Conservation (phyloP, 495 filamentous ascomycete species). For the Hypoxylon crocopeplum region DNA sequence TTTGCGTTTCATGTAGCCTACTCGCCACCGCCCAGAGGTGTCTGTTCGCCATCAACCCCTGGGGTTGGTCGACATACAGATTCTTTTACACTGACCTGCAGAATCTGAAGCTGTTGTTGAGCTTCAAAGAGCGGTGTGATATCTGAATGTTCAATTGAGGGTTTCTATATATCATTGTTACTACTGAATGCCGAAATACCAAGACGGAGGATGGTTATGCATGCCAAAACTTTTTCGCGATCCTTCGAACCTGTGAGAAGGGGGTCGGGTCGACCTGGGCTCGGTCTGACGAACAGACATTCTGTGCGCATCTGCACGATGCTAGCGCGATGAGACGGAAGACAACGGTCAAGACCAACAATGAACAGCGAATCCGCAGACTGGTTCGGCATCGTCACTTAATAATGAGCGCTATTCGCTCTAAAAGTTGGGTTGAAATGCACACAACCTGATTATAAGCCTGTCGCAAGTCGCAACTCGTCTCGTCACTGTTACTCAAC, state of each 20-base stretch:
- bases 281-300: slow-evolving; percentile 19
- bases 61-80: slow-evolving; percentile 22
- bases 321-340: slow-evolving; percentile 17
- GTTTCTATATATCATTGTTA: neutral
- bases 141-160: slow-evolving; percentile 17
- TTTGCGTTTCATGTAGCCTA: slow-evolving; percentile 33
- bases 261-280: neutral
- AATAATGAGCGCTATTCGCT: too few species aligned
- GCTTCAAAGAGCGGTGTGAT: slow-evolving; percentile 23
- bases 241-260: slow-evolving; percentile 12
- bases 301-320: slow-evolving; percentile 24
- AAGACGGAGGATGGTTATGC: neutral
- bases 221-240: neutral
- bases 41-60: slow-evolving; percentile 35
- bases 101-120: slow-evolving; percentile 6
- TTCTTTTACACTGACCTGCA: slow-evolving; percentile 22
- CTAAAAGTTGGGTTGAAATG: slow-evolving; percentile 10
- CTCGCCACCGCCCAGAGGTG: slow-evolving; percentile 29
- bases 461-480: slow-evolving; percentile 10
- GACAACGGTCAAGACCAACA: neutral
- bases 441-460: slow-evolving; percentile 5
- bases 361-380: slow-evolving; percentile 7
- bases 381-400: slow-evolving; percentile 11
- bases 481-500: slow-evolving; percentile 19
- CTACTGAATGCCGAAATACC: neutral